Base-by-base conservation (phyloP, 192 early-diverging fungal species). In the Linnemannia hyalina region DNA sequence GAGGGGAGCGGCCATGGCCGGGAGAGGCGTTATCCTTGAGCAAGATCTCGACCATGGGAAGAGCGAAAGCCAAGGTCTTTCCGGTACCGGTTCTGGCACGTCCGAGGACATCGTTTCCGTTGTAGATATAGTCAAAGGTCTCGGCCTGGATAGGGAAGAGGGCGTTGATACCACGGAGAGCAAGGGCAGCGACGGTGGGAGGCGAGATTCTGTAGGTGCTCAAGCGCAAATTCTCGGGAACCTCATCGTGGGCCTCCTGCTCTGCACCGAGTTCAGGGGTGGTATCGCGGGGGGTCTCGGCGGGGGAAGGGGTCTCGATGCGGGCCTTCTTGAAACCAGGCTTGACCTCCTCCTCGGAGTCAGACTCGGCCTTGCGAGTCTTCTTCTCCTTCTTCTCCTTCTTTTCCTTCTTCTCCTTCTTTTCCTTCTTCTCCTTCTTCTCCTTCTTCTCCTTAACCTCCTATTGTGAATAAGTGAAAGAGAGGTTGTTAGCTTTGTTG, bases 131-230 rank as follows among this genome's bases (percentile, higher is more conserved):
- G 63, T 93, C 83, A 77, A 94, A 93, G 13, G 96, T 96, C 74
- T 95, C 96, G 41, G 97, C 97, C 88, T 99, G 98, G 68, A 99
- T 99, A 16, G 97, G 97, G 88, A 99, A 99, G 29, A 99, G 91
- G 9, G 94, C 89, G 32, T 92, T 92, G 74, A 98, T 95, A 47
- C 96, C 96, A 54, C 95, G 93, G 4, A 76, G 82, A n/a, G 88
- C 84, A 47, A 99, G 92, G 3, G 94, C 92, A 46, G 89, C 89
- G 68, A 96, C 78, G 32, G 96, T 97, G 23, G 92, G 87, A 36
- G 90, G 88, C 4, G 94, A 92, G 73, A 96, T 88, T 36, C 91
- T 89, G 83, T 94, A 96, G 68, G 89, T 91, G 82, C 88, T 85
- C 55, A 96, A 75, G 0, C 84, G 89, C 63, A 93, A 77, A 70